These are phyloP conservation scores for Tylopilus felleus DNA, from an alignment of 768 basidiomycete genomes.

Conservation along the genomic window DNA sequence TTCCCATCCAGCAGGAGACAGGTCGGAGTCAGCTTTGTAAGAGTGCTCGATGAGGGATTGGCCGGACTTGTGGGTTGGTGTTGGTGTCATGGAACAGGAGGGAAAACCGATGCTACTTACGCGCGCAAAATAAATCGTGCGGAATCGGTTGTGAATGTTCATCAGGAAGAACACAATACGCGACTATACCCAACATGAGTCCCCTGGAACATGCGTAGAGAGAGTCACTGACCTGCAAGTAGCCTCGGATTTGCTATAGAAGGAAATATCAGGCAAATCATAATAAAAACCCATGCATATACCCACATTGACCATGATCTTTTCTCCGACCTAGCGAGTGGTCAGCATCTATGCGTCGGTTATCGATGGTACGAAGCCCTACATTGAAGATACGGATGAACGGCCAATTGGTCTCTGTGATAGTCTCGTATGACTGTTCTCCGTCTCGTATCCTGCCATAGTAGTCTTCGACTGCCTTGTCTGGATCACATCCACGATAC, in stretches of 20 bases:
- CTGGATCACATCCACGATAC: constrained; percentile 93
- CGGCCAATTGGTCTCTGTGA: constrained; percentile 89
- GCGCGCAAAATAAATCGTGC: constrained; percentile 95
- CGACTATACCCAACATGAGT: constrained; percentile 48
- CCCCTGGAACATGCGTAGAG: background rate
- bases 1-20: constrained; percentile 94
- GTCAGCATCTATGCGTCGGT: constrained; percentile 6
- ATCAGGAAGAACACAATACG: constrained; percentile 98
- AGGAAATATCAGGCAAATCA: background rate
- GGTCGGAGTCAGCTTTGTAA: constrained; percentile 96
- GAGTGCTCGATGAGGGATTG: constrained; percentile 98
- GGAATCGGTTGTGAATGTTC: constrained; percentile 95
- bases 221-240: constrained; percentile 62
- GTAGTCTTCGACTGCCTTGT: constrained; percentile 90
- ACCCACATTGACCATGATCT: constrained; percentile 88
- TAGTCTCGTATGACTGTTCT: constrained; percentile 84
- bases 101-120: constrained; percentile 44
- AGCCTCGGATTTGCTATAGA: constrained; percentile 76
- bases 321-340: constrained; percentile 75
- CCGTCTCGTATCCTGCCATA: constrained; percentile 85
- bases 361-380: constrained; percentile 16
- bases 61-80: constrained; percentile 63
- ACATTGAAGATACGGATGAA: constrained; percentile 94
- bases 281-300: background rate
- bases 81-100: background rate